Evolutionary conservation across 140 eudicot genomes (phyloP), one percentile per base, ranked within the genome.

Genomic region (Cichorium intybus): DNA sequence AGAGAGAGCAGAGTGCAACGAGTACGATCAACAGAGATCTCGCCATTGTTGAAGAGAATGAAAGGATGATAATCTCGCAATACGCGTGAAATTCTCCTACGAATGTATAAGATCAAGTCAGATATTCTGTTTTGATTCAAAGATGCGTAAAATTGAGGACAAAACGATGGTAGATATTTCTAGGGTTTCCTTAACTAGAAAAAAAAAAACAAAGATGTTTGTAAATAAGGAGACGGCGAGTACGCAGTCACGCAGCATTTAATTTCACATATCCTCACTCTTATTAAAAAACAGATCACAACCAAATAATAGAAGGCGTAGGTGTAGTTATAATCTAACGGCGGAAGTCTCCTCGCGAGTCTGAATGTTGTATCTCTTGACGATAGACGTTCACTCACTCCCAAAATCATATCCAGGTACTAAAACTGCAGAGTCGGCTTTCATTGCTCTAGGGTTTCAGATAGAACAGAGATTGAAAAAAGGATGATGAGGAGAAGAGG

Each of bases 1-100:
- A 73, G 33, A 73, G 1, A 2, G 10, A 56, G 73, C 62, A 56
- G 34, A 73, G 26, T 11, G 56, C 14, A 53, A 52, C n/a, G 51
- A 70, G 5, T 43, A 46, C 10, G 5, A 18, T 24, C 21, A 56
- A 65, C 61, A 23, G 3, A 56, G 14, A 31, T 15, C 62, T 24
- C 33, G 26, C 60, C 78, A 73, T 73, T 23, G 10, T 23, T 24
- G 3, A 56, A 31, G 18, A 33, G 43, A 17, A 27, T 18, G 34
- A 53, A 17, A 24, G 34, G 46, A 16, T 17, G 65, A 69, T 20
- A 57, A 46, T 28, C 48, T 41, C 50, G 26, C 35, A 41, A 58
- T 28, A 28, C 21, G 4, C 63, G 37, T 57, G 18, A 46, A 69
- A 27, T 17, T 58, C 24, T n/a, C 51, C 33, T 33, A 8, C 20